phyloP scores from a whole-genome alignment of 305 asterid genomes.

The Fraxinus velutina region DNA sequence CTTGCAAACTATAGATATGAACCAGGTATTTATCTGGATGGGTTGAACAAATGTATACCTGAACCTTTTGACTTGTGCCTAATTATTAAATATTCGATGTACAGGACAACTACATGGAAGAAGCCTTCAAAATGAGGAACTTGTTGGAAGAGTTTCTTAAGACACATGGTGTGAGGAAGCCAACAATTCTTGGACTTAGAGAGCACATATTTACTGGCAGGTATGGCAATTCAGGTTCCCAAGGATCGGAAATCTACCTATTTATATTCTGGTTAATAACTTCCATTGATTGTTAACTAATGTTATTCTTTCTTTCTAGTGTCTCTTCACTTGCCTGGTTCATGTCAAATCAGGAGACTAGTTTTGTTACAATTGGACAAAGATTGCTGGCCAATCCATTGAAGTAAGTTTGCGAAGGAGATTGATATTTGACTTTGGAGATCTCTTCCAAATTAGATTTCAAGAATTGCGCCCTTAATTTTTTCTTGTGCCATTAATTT shows the following conservation, averaged over 20 bases:
- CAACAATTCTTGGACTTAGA: conserved; percentile 93
- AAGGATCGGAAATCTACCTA: not conserved
- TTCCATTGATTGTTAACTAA: conserved; percentile 16
- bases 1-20: conserved; percentile 97
- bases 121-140: conserved; percentile 96
- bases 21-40: conserved; percentile 54
- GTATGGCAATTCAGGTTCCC: conserved; percentile 37
- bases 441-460: conserved; percentile 18
- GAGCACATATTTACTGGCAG: conserved; percentile 99
- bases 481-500: conserved; percentile 11
- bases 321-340: conserved; percentile 99
- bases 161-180: conserved; percentile 83
- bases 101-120: conserved; percentile 97
- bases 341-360: conserved; percentile 88
- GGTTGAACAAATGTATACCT: conserved; percentile 2
- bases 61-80: conserved; percentile 12
- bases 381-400: conserved; percentile 91
- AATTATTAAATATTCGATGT: conserved; percentile 25
- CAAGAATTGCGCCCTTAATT: conserved; percentile 11
- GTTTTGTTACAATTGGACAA: conserved; percentile 98
- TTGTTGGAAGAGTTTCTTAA: conserved; percentile 85
- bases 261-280: conserved; percentile 17
- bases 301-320: conserved; percentile 44
- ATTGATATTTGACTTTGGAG: conserved; percentile 7
- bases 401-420: conserved; percentile 61